These are phyloP conservation scores for Podaxis sp. DNA, from an alignment of 768 basidiomycete genomes.

Conservation along the genomic window DNA sequence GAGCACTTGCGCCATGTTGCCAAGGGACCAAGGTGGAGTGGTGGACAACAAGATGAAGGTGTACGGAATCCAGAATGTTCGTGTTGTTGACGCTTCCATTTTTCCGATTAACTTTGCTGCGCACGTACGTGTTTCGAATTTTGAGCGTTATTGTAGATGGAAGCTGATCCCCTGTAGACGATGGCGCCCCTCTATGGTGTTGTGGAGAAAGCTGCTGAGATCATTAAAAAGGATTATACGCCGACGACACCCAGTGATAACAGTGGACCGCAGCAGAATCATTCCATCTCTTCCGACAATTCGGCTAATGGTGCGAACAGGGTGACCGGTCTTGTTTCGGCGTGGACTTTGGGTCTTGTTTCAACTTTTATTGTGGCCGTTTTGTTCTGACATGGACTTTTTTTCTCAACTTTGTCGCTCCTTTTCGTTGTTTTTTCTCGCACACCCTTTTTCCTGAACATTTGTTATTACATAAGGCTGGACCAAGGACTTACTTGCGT, in stretches of 20 bases:
- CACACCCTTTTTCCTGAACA: background rate
- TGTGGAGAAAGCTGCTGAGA: conserved; percentile 26
- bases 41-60: conserved; percentile 34
- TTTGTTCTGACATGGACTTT: background rate
- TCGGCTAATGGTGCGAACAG: background rate
- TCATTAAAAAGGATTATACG: conserved; percentile 21
- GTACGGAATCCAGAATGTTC: conserved; percentile 44
- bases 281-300: background rate
- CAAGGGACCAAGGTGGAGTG: conserved; percentile 30
- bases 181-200: conserved; percentile 28
- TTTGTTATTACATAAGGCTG: background rate
- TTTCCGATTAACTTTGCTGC: conserved; percentile 46
- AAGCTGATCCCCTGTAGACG: conserved; percentile 13
- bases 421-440: background rate
- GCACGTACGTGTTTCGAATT: conserved; percentile 22
- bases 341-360: background rate
- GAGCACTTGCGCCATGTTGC: conserved; percentile 31
- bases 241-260: background rate
- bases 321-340: background rate
- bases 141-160: background rate
- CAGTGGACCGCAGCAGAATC: background rate
- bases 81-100: conserved; percentile 58
- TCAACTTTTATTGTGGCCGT: background rate
- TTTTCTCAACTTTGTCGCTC: background rate
- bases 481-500: background rate